Conservation (phyloP, 495 filamentous ascomycete genomes). For the Gamarada debralockiae region DNA sequence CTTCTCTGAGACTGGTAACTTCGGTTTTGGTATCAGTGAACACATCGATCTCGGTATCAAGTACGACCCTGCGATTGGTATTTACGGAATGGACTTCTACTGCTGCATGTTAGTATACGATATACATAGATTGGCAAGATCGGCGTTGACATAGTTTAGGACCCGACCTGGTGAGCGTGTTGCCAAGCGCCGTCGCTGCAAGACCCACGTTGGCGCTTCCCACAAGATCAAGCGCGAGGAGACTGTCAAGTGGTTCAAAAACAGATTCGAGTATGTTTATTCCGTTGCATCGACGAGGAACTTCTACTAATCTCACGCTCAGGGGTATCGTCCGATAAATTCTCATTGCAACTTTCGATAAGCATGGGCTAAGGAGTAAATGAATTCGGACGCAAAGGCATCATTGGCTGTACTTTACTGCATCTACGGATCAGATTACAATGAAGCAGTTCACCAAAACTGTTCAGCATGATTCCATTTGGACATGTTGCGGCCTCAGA, state of each 20-base stretch:
- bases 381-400: slow-evolving; percentile 28
- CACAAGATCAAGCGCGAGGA: slow-evolving; percentile 92
- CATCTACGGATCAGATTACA: slow-evolving; percentile 33
- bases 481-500: slow-evolving; percentile 58
- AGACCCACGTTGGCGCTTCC: slow-evolving; percentile 76
- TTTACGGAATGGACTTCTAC: slow-evolving; percentile 99
- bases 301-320: too few species aligned
- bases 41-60: slow-evolving; percentile 99
- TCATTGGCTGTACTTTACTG: slow-evolving; percentile 29
- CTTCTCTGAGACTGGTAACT: slow-evolving; percentile 99
- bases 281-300: too few species aligned
- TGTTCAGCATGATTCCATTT: slow-evolving; percentile 36
- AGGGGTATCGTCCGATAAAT: slow-evolving; percentile 31
- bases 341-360: slow-evolving; percentile 15
- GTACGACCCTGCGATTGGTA: slow-evolving; percentile 98
- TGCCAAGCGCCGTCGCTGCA: slow-evolving; percentile 85
- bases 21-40: slow-evolving; percentile 99
- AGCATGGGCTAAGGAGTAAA: slow-evolving; percentile 31
- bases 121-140: slow-evolving; percentile 32
- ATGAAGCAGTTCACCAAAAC: slow-evolving; percentile 37
- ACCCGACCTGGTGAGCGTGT: slow-evolving; percentile 96
- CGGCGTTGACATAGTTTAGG: slow-evolving; percentile 5
- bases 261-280: too few species aligned
- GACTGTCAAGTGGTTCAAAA: slow-evolving; percentile 98
- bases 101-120: slow-evolving; percentile 74